Conservation (phyloP, 1,284 basidiomycete species). For the Butyriboletus appendiculatus region DNA sequence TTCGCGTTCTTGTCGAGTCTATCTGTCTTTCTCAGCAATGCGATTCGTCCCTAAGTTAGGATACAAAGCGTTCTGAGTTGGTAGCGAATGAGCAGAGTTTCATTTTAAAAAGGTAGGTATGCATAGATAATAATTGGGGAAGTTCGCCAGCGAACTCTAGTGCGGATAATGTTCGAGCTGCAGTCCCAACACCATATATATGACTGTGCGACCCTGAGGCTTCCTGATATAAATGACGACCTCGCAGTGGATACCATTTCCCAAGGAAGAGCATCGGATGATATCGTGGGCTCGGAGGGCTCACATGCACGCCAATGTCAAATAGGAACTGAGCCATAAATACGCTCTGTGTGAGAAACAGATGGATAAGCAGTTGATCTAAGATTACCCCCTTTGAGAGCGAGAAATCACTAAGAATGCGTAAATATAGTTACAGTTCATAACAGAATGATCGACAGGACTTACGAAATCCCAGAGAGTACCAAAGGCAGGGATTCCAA, state of each 20-base stretch:
- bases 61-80: neutral
- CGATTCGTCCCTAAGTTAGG: conserved; percentile 1
- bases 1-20: neutral
- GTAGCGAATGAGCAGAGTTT: neutral
- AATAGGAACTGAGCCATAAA: neutral
- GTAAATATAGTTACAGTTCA: conserved; percentile 5
- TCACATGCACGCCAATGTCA: conserved; percentile 7
- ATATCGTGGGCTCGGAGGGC: conserved; percentile 1
- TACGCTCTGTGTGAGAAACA: conserved; percentile 5
- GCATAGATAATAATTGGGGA: conserved; percentile 10
- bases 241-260: conserved; percentile 1
- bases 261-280: conserved; percentile 1
- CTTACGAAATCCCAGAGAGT: conserved; percentile 73
- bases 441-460: conserved; percentile 23
- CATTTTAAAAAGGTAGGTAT: neutral
- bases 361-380: neutral
- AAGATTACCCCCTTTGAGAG: neutral
- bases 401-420: conserved; percentile 22
- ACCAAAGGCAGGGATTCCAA: conserved; percentile 69
- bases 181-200: neutral
- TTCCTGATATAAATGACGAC: conserved; percentile 2
- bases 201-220: neutral
- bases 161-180: neutral
- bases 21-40: conserved; percentile 1
- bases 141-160: conserved; percentile 7